Evolutionary conservation across 1,284 basidiomycete genomes (phyloP), one percentile per base, ranked within the genome.

Genomic region (Apiotrichum veenhuisii): DNA sequence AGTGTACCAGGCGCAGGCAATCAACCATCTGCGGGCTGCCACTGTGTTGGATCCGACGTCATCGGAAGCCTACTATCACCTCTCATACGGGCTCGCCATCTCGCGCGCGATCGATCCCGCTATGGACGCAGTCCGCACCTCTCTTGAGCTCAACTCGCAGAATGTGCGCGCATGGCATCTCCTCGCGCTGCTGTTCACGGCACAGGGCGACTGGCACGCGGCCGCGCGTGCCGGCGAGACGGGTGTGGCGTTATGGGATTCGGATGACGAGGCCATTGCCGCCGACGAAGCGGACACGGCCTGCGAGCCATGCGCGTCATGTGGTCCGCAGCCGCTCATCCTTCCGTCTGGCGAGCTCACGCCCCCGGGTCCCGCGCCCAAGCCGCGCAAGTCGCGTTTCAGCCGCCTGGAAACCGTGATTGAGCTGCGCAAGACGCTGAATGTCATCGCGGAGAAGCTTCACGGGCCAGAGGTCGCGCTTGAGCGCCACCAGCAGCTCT

Each of bases 141-240:
- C 91, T 0, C 84, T 95, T 12, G 90, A 94, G 74, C 81, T 83
- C 4, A 86, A 88, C 53, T 81, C 87, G 0, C 78, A 78, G 25
- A 87, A 89, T 64, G 81, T 89, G 26, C 83, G 89, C 41, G 85
- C 88, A 55, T 98, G 94, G 95, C 95, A 98, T 75, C 81, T 98
- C 18, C 82, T 98, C 0, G 90, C 89, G 0, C 79, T 98, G 7
- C 75, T 97, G 17, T 80, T 94, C 12, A 86, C 87, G 0, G 87
- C 89, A 7, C 80, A 82, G 34, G 90, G 88, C 59, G 87, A 94
- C 68, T 93, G 89, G 89, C 77, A 79, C 34, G 87, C 85, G 8
- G 93, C 94, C 0, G 80, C 81, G 43, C 85, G 85, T 54, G 85
- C 95, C 3, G 77, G 94, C 46, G 90, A 93, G 54, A 80, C 85